Percentiles rank a stretch among this genome's conserved stretches.
These are phyloP conservation scores for Solanum aculeatissimum DNA, from an alignment of 305 asterid species.

Conservation along the genomic window DNA sequence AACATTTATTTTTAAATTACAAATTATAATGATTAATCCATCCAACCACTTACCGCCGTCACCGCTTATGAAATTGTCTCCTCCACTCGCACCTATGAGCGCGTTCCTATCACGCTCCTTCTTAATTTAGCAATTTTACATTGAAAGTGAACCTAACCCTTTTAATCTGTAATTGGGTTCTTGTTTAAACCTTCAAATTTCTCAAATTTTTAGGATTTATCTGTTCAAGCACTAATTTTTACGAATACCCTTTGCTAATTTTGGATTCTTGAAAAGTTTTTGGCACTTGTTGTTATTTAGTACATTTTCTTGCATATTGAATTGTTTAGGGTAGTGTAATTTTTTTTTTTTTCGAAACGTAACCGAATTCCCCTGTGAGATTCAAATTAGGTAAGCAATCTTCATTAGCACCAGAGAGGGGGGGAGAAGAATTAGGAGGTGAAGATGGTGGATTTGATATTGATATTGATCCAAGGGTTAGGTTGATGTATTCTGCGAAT, in stretches of 20 bases:
- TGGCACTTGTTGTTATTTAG: not conserved
- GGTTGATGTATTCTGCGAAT: conserved; percentile 71
- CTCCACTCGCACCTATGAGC: not conserved
- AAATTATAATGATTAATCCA: too few relatives aligned
- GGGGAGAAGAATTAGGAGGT: conserved; percentile 16
- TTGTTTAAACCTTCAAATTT: not conserved
- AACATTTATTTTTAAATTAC: too few relatives aligned
- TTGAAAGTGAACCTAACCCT: not conserved
- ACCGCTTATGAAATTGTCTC: not conserved
- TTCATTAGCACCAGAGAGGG: conserved; percentile 70
- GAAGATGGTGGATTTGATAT: conserved; percentile 21
- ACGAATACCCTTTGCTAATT: not conserved
- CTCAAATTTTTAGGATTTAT: not conserved
- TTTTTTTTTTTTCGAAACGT: conserved; percentile 24
- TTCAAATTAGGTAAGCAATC: conserved; percentile 71
- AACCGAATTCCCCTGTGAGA: conserved; percentile 32
- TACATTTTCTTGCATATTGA: not conserved
- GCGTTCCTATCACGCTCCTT: not conserved
- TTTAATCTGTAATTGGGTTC: not conserved
- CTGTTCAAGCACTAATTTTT: not conserved
- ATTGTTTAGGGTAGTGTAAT: not conserved
- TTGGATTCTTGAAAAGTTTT: not conserved
- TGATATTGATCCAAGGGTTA: conserved; percentile 65
- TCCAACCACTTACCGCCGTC: not conserved
- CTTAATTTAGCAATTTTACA: not conserved